Evolutionary conservation across 1,284 basidiomycete species (phyloP), one percentile per base, ranked within the genome.

Genomic region (Tilletia caries): DNA sequence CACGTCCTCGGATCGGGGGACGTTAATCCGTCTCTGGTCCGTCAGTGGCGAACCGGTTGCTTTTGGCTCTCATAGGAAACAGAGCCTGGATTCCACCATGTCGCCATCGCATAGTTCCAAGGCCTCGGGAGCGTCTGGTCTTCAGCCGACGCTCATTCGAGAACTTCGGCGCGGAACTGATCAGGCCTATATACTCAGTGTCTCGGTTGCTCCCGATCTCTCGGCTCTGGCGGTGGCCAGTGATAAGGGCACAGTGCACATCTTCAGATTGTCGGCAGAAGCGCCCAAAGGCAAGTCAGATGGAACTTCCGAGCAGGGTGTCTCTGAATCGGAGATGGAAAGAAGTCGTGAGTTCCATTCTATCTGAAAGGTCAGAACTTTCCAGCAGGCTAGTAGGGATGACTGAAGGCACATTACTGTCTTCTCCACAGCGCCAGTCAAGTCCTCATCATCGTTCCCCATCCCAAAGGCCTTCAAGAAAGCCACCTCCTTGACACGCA

Each of bases 241-340:
- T 54, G 79, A 80, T 68, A 80, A 77, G 67, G 79, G 79, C 12
- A 80, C 78, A 0, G 71, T 80, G 29, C 79, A 80, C 65, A 71
- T 80, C 65, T 80, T 79, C 54, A 64, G 71, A 0, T 71, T 80
- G n/a, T 27, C 64, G 5, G 64, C 46, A 2, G 37, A 25, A 41
- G n/a, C 54, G 23, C 20, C 15, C n/a, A 41, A 68, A 25, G 44
- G 25, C 2, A 27, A 4, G n/a, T 10, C 8, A 10, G 8, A 5
- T 13, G 27, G 5, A 2, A 5, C 34, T 1, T 64, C 65, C 46
- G 66, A 60, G 5, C 62, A 43, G 34, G 29, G n/a, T n/a, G n/a
- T n/a, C n/a, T n/a, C n/a, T n/a, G n/a, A n/a, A n/a, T n/a, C n/a
- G n/a, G n/a, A n/a, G n/a, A n/a, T n/a, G n/a, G n/a, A n/a, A n/a